A percentile compares a stretch with the other conserved stretches of the same genome.
Evolutionary conservation across 1,284 basidiomycete genomes (phyloP).

Genomic region (Naganishia sp.): DNA sequence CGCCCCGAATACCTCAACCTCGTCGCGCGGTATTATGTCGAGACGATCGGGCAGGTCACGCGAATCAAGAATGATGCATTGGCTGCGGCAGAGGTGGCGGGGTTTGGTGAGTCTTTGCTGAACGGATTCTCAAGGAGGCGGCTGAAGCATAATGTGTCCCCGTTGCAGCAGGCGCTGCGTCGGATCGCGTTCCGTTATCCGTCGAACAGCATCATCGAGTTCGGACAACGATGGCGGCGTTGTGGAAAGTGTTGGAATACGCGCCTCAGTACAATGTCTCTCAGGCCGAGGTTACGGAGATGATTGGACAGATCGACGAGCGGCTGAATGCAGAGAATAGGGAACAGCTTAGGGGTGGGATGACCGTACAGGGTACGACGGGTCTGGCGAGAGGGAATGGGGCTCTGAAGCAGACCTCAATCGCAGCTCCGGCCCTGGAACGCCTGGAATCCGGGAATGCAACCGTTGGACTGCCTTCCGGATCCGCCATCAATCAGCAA

Average conservation of each 20-base stretch:
- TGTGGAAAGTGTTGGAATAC: background rate
- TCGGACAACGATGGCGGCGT: background rate
- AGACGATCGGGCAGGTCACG: constrained; percentile 6
- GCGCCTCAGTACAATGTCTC: constrained; percentile 3
- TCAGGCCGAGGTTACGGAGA: background rate
- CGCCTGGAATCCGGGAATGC: too few species aligned
- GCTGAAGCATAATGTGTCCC: background rate
- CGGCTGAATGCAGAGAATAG: background rate
- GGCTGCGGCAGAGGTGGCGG: background rate
- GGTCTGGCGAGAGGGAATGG: too few species aligned
- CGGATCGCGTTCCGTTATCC: background rate
- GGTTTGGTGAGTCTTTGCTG: background rate
- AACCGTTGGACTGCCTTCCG: too few species aligned
- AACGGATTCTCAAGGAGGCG: background rate
- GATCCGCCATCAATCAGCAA: too few species aligned
- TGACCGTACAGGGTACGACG: too few species aligned
- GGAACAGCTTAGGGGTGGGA: too few species aligned
- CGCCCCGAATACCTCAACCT: constrained; percentile 15
- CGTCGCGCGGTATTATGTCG: constrained; percentile 9
- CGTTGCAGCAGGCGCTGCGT: background rate
- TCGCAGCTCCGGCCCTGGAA: too few species aligned
- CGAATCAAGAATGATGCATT: constrained; percentile 1
- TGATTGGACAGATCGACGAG: constrained; percentile 1
- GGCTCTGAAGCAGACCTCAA: too few species aligned
- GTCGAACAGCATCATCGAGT: constrained; percentile 5